phyloP scores from a whole-genome alignment of 1,284 basidiomycete genomes.

The Xerocomus minutiporus region DNA sequence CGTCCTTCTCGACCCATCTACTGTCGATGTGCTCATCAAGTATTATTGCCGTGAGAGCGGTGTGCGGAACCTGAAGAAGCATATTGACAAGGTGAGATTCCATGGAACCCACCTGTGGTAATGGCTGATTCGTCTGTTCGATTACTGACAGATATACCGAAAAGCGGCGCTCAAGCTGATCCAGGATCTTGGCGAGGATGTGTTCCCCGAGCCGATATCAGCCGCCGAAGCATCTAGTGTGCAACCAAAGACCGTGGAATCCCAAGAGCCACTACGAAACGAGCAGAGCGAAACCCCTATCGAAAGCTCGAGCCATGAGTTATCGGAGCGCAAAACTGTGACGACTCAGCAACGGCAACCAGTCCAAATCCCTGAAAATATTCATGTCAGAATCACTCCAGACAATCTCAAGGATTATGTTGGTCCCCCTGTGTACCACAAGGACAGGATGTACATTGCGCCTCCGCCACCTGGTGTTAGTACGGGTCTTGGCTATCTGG shows the following conservation, averaged over 20 bases:
- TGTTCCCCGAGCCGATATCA: constrained; percentile 66
- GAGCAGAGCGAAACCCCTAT: constrained; percentile 27
- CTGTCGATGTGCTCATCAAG: constrained; percentile 89
- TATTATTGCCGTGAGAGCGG: constrained; percentile 98
- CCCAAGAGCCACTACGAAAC: constrained; percentile 37
- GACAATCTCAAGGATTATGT: constrained; percentile 95
- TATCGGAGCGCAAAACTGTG: constrained; percentile 43
- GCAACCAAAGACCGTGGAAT: constrained; percentile 35
- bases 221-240: constrained; percentile 17
- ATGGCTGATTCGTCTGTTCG: constrained; percentile 1
- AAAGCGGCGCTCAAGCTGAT: constrained; percentile 95
- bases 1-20: constrained; percentile 70
- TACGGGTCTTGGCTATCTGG: constrained; percentile 91
- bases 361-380: constrained; percentile 73
- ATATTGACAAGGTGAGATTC: constrained; percentile 80
- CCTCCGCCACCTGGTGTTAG: constrained; percentile 89
- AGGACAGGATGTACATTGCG: constrained; percentile 85
- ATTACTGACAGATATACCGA: constrained; percentile 76
- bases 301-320: constrained; percentile 21
- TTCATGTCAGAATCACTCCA: constrained; percentile 79
- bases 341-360: constrained; percentile 82
- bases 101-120: background rate
- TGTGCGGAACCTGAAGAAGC: constrained; percentile 91
- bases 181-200: constrained; percentile 85
- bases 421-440: constrained; percentile 93